Conservation (phyloP, 1,284 basidiomycete genomes). For the Melampsora americana region DNA sequence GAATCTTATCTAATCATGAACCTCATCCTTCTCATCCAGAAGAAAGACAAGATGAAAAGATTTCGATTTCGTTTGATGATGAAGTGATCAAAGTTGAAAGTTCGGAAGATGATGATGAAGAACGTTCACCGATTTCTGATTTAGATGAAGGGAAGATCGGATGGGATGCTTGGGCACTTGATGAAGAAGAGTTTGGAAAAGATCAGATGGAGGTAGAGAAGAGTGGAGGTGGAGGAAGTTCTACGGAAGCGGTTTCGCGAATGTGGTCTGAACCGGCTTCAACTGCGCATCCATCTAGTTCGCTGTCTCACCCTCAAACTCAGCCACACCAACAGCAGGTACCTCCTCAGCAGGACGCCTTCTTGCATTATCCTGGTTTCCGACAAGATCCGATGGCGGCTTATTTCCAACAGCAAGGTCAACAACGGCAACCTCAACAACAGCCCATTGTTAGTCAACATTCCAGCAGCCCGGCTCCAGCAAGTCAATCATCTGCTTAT, state of each 20-base stretch:
- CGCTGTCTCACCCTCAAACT: slow-evolving; percentile 26
- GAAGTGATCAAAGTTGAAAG: slow-evolving; percentile 17
- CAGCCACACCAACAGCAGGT: not conserved
- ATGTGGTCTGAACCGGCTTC: slow-evolving; percentile 6
- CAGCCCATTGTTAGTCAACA: slow-evolving; percentile 37
- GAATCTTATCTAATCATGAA: not conserved
- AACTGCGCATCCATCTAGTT: slow-evolving; percentile 13
- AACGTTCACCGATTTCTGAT: slow-evolving; percentile 11
- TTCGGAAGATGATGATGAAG: slow-evolving; percentile 6
- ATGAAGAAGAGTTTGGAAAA: slow-evolving; percentile 20
- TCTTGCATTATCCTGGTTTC: slow-evolving; percentile 38
- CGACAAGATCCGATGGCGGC: slow-evolving; percentile 41
- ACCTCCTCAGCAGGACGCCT: slow-evolving; percentile 25
- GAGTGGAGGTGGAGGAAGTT: not conserved
- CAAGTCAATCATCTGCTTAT: slow-evolving; percentile 32
- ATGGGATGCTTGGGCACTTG: slow-evolving; percentile 39
- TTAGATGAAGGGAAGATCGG: not conserved
- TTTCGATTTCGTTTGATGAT: slow-evolving; percentile 40
- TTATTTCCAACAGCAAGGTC: slow-evolving; percentile 35
- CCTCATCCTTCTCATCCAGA: not conserved
- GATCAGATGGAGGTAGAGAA: not conserved
- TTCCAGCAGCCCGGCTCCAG: slow-evolving; percentile 31
- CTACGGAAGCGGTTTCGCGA: not conserved
- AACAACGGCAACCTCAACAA: slow-evolving; percentile 34
- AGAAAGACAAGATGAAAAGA: slow-evolving; percentile 1